Evolutionary conservation across 495 filamentous ascomycete species (phyloP).

Genomic region (Sordaria brevicollis): DNA sequence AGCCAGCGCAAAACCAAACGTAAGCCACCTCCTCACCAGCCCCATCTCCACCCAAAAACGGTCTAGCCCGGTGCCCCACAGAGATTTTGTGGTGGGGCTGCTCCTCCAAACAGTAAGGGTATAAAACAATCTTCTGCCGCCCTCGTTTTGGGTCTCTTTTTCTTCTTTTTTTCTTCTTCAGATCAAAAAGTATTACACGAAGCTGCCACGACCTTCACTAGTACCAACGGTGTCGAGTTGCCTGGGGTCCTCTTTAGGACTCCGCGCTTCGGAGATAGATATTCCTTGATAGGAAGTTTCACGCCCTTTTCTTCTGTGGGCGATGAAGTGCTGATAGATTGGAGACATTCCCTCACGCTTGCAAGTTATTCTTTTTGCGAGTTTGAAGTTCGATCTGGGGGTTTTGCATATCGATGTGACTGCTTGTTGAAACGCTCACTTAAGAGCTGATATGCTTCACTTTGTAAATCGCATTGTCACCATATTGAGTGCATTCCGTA

Average conservation of each 20-base stretch:
- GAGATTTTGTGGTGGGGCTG: conserved; percentile 1
- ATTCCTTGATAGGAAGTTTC: conserved; percentile 45
- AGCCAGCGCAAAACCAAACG: background rate
- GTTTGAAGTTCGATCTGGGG: background rate
- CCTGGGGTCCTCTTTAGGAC: conserved; percentile 29
- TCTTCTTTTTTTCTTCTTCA: conserved; percentile 29
- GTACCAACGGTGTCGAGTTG: conserved; percentile 40
- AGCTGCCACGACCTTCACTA: conserved; percentile 43
- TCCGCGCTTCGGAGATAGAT: conserved; percentile 37
- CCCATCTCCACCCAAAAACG: background rate
- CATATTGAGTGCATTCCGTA: background rate
- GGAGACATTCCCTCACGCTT: conserved; percentile 18
- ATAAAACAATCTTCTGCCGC: background rate
- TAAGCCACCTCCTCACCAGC: background rate
- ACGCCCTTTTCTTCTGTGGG: conserved; percentile 30
- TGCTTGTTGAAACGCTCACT: background rate
- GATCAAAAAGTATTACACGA: conserved; percentile 45
- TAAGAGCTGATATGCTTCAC: background rate
- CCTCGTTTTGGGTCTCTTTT: background rate
- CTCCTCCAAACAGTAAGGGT: background rate
- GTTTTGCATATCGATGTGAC: background rate
- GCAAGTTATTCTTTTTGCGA: background rate
- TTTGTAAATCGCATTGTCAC: background rate
- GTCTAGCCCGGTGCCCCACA: background rate
- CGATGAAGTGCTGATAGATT: conserved; percentile 37